Evolutionary conservation across 345 rosid species (phyloP), one percentile per base, ranked within the genome.

Genomic region (Sisymbrium irio): DNA sequence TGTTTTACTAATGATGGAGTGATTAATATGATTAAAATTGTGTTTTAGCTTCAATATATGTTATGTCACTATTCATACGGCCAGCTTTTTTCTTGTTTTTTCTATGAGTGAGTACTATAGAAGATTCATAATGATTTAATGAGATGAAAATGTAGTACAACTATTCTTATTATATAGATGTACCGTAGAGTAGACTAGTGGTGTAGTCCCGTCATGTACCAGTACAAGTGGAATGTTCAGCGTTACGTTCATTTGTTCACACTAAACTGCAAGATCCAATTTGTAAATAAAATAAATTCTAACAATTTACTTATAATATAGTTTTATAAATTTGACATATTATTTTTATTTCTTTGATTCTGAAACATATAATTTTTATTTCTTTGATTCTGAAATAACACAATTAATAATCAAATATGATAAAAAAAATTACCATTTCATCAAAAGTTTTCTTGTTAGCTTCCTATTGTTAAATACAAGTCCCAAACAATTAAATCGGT

Each of bases 171-270:
- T 37, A 14, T 30, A n/a, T 67, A 37, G 62, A n/a, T 50, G 57
- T 20, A 44, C 46, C 37, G 11, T 32, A 69, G 14, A 46, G 42
- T 12, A 56, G 47, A 35, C 20, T 45, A 45, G 19, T 59, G 9
- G 57, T 45, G 20, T 47, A 45, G 39, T 20, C 49, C 28, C 74
- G 66, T 46, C 74, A 69, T 57, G 56, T 69, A 69, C 37, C 17
- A 58, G 37, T 20, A 33, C 25, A 46, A 70, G 67, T 70, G 74
- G 75, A 61, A 46, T 60, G 33, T 45, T 71, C 17, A 67, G 7
- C 35, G 35, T 32, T 19, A 3, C 35, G 7, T 32, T 19, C 28
- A 27, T 27, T 62, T 39, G 50, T 67, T 39, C 40, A 47, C 47
- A 47, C 17, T 36, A 11, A 47, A 6, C 22, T 44, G 13, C 19